These are phyloP conservation scores for Skeletonema potamos DNA, from an alignment of 108 stramenopile genomes.

Conservation along the genomic window DNA sequence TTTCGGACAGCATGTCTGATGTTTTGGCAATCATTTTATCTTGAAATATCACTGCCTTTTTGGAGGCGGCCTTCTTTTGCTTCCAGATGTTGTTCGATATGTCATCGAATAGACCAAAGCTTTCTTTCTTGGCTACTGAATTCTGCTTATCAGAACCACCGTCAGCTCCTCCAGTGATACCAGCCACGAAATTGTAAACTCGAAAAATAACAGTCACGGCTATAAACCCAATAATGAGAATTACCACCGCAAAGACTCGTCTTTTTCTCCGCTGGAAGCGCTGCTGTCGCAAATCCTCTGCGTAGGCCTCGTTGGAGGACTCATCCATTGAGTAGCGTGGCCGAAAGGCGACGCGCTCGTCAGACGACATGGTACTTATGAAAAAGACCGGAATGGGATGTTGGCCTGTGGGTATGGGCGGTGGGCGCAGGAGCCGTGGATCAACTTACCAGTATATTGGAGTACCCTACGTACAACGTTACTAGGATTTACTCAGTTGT, in stretches of 20 bases:
- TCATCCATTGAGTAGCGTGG: conserved; percentile 38
- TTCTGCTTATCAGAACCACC: not conserved
- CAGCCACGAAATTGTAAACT: conserved; percentile 15
- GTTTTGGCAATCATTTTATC: conserved; percentile 7
- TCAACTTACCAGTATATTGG: too few relatives aligned
- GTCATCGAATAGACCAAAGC: conserved; percentile 49
- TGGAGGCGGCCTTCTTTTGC: conserved; percentile 18
- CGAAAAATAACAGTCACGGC: conserved; percentile 9
- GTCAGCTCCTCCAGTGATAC: not conserved
- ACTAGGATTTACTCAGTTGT: too few relatives aligned
- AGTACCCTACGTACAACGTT: too few relatives aligned
- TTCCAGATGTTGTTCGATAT: conserved; percentile 39
- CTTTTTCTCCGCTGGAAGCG: conserved; percentile 16
- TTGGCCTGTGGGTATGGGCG: too few relatives aligned
- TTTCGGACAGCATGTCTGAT: conserved; percentile 11
- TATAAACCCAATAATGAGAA: not conserved
- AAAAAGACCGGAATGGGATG: too few relatives aligned
- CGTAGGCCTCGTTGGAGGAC: conserved; percentile 25
- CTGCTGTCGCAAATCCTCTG: conserved; percentile 22
- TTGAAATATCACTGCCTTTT: conserved; percentile 10
- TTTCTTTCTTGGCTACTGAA: conserved; percentile 18
- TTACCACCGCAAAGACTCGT: not conserved
- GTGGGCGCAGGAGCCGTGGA: too few relatives aligned
- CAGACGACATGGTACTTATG: not conserved
- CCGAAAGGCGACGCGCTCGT: conserved; percentile 3